A percentile compares a stretch with the other conserved stretches of the same genome.
Evolutionary conservation across 1,284 basidiomycete genomes (phyloP).

Genomic region (Chalciporus piperatoides): DNA sequence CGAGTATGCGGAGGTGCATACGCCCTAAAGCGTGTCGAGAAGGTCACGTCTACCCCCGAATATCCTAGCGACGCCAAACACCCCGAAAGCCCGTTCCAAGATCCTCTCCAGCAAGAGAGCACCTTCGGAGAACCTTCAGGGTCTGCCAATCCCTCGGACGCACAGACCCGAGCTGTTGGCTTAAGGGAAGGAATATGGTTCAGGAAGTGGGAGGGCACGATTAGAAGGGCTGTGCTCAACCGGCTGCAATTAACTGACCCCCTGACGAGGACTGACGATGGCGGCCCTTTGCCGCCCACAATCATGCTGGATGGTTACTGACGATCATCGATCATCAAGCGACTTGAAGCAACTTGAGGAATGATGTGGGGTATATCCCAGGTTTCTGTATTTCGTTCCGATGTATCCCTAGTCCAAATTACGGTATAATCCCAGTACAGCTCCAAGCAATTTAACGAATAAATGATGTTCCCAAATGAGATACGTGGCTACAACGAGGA

Average conservation of each 20-base stretch:
- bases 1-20: conserved; percentile 67
- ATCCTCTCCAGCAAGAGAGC: conserved; percentile 23
- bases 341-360: background rate
- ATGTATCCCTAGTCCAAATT: background rate
- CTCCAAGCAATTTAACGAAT: conserved; percentile 20
- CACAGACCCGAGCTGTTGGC: conserved; percentile 45
- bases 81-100: conserved; percentile 16
- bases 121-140: conserved; percentile 9
- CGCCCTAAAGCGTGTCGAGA: conserved; percentile 49
- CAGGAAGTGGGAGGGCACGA: conserved; percentile 66
- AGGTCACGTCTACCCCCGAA: conserved; percentile 31
- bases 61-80: conserved; percentile 14
- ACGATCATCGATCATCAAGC: background rate
- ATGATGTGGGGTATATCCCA: background rate
- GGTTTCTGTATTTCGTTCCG: background rate
- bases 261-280: conserved; percentile 23
- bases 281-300: conserved; percentile 8
- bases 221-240: conserved; percentile 49
- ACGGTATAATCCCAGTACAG: conserved; percentile 16
- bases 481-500: background rate
- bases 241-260: conserved; percentile 29
- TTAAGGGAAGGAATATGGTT: conserved; percentile 75
- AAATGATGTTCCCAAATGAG: conserved; percentile 12
- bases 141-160: conserved; percentile 24
- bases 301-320: conserved; percentile 35